Evolutionary conservation across 257 asterid genomes (phyloP).

Genomic region (Nemophila menziesii): DNA sequence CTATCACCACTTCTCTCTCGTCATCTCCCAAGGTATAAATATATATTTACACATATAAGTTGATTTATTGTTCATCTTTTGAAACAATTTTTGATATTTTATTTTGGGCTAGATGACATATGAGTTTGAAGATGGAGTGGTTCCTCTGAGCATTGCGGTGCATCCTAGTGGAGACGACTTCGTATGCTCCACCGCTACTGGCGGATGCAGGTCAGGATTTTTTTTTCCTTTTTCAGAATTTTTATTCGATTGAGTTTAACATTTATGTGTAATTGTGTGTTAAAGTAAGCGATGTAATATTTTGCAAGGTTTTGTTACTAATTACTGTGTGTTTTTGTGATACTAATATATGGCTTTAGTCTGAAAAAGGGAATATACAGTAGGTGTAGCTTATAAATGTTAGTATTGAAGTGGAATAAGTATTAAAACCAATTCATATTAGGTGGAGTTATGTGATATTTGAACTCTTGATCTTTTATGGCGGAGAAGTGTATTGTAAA

Average conservation of each 20-base stretch:
- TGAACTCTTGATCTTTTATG: no score
- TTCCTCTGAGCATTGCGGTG: slow-evolving; percentile 55
- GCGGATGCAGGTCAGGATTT: slow-evolving; percentile 83
- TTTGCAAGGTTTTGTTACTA: no score
- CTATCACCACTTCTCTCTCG: slow-evolving; percentile 43
- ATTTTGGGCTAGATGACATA: slow-evolving; percentile 40
- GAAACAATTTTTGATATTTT: slow-evolving; percentile 1
- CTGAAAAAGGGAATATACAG: no score
- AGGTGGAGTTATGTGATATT: no score
- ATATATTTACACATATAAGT: neutral
- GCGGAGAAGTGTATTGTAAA: no score
- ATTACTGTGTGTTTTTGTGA: no score
- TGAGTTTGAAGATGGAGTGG: slow-evolving; percentile 57
- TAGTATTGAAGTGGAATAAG: no score
- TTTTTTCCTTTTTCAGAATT: neutral
- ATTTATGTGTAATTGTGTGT: neutral
- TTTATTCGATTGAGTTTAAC: neutral
- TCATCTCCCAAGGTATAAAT: slow-evolving; percentile 63
- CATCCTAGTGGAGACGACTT: slow-evolving; percentile 79
- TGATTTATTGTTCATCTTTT: no score
- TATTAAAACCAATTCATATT: no score
- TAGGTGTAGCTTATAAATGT: no score
- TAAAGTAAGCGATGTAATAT: no score
- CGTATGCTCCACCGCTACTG: slow-evolving; percentile 76
- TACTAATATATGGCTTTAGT: no score